A percentile compares a stretch with the other conserved stretches of the same genome.
These are phyloP conservation scores for Russula ochroleuca DNA, from an alignment of 768 basidiomycete species.

Conservation along the genomic window DNA sequence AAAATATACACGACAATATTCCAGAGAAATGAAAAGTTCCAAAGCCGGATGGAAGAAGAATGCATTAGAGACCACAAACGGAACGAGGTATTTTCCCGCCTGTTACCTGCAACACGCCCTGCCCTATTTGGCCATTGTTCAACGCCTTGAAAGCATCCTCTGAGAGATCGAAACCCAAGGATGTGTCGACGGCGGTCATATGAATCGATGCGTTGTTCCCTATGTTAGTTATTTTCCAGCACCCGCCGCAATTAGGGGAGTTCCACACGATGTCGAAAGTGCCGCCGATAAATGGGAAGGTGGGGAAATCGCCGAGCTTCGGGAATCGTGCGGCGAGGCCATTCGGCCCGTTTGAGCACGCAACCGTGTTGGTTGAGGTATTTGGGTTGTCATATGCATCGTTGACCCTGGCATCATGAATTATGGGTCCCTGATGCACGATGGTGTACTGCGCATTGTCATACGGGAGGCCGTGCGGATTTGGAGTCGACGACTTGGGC, in stretches of 20 bases:
- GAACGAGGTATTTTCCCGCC: slow-evolving; percentile 29
- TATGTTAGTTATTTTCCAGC: slow-evolving; percentile 54
- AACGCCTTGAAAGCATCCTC: slow-evolving; percentile 33
- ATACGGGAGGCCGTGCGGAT: background rate
- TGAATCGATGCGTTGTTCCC: slow-evolving; percentile 39
- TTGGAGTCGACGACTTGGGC: background rate
- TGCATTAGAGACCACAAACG: slow-evolving; percentile 27
- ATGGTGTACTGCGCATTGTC: too few relatives aligned
- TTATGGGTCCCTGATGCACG: too few relatives aligned
- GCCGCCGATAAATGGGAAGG: slow-evolving; percentile 58
- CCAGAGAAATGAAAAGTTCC: too few relatives aligned
- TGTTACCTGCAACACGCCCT: too few relatives aligned
- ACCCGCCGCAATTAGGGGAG: slow-evolving; percentile 52
- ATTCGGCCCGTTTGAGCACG: too few relatives aligned
- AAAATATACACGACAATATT: too few relatives aligned
- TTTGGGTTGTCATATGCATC: slow-evolving; percentile 44
- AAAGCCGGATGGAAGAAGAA: too few relatives aligned
- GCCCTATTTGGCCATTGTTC: slow-evolving; percentile 17
- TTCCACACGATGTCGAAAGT: slow-evolving; percentile 42
- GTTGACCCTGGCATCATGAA: slow-evolving; percentile 38
- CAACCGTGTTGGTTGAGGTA: slow-evolving; percentile 36
- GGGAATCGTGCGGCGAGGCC: too few relatives aligned
- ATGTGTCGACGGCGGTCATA: slow-evolving; percentile 51
- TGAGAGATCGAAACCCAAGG: slow-evolving; percentile 40
- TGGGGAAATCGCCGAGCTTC: slow-evolving; percentile 38